These are phyloP conservation scores for Nakaseomyces delphensis DNA, from an alignment of 1,139 yeast genomes.

Conservation along the genomic window DNA sequence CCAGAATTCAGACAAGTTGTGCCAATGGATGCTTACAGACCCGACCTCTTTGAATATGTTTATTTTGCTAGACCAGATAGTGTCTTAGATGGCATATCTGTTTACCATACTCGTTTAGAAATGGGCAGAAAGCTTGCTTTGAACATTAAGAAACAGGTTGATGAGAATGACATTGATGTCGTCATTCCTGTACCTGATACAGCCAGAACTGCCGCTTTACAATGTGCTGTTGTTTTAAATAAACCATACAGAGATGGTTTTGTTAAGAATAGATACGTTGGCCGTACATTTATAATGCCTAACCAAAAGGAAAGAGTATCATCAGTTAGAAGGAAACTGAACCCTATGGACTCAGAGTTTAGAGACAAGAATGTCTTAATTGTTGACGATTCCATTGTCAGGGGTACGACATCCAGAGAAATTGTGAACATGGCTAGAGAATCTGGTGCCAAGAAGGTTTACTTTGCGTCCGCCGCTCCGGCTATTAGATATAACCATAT, in stretches of 20 bases:
- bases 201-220: constrained; percentile 86
- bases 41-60: constrained; percentile 95
- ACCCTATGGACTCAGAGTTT: constrained; percentile 94
- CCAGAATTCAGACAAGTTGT: constrained; percentile 87
- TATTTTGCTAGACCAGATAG: constrained; percentile 98
- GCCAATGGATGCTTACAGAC: constrained; percentile 71
- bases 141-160: constrained; percentile 47
- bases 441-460: constrained; percentile 91
- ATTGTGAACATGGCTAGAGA: constrained; percentile 96
- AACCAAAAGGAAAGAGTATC: constrained; percentile 92
- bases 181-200: constrained; percentile 98
- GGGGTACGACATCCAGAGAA: constrained; percentile 96
- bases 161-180: constrained; percentile 66
- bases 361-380: constrained; percentile 76
- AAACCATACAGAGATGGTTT: constrained; percentile 94
- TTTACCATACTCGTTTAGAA: constrained; percentile 81
- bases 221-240: constrained; percentile 74
- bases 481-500: constrained; percentile 92
- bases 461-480: constrained; percentile 95
- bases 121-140: constrained; percentile 90
- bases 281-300: constrained; percentile 97
- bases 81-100: constrained; percentile 89
- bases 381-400: constrained; percentile 93
- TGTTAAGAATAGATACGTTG: constrained; percentile 92
- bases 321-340: constrained; percentile 85